Evolutionary conservation across 805 yeast species (phyloP).

Genomic region (Saturnispora hagleri): DNA sequence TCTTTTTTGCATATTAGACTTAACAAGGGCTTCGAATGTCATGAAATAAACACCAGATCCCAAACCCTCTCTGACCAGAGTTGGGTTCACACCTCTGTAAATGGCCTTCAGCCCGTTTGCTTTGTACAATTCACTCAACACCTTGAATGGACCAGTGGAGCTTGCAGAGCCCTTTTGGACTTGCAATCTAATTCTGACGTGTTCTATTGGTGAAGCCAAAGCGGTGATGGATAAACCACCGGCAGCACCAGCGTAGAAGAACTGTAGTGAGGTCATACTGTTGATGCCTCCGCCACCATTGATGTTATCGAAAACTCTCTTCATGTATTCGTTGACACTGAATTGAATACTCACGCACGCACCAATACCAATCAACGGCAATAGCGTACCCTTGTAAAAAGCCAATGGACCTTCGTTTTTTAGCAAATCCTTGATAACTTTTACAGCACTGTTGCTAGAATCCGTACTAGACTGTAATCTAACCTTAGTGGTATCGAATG

Average conservation of each 20-base stretch:
- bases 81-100: conserved; percentile 76
- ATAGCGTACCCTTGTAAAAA: conserved; percentile 87
- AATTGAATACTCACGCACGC: conserved; percentile 96
- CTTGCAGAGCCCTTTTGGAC: conserved; percentile 50
- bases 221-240: conserved; percentile 90
- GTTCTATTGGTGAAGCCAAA: conserved; percentile 90
- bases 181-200: conserved; percentile 86
- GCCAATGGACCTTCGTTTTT: conserved; percentile 78
- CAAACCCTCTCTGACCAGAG: conserved; percentile 72
- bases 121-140: conserved; percentile 47
- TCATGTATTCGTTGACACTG: conserved; percentile 91
- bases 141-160: conserved; percentile 67
- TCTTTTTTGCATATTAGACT: conserved; percentile 45
- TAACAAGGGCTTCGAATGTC: conserved; percentile 82
- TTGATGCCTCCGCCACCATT: conserved; percentile 37
- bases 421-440: conserved; percentile 64
- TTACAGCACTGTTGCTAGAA: conserved; percentile 51
- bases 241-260: conserved; percentile 75
- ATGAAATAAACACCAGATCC: conserved; percentile 87
- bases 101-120: conserved; percentile 44
- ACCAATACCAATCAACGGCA: conserved; percentile 94
- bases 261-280: conserved; percentile 49
- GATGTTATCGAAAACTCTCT: conserved; percentile 51
- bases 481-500: conserved; percentile 92
- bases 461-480: conserved; percentile 82